Evolutionary conservation across 805 yeast species (phyloP).

Genomic region (Vanderwaltozyma polyspora): DNA sequence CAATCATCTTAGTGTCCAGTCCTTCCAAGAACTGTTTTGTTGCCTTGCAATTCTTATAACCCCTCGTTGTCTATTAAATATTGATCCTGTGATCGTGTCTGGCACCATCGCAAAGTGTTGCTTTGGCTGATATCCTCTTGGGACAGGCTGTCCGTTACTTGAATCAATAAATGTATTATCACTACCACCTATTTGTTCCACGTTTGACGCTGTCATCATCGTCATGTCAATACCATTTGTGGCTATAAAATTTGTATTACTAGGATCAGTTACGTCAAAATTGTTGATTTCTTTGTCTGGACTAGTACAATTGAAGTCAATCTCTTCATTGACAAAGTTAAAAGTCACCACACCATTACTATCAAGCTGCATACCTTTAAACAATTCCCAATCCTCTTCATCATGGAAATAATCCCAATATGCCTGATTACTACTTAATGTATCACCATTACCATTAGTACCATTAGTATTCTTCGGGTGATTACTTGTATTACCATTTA

Average conservation of each 20-base stretch:
- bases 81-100: constrained; percentile 10
- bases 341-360: constrained; percentile 18
- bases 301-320: not conserved
- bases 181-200: too few relatives aligned
- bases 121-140: too few relatives aligned
- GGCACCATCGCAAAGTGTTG: not conserved
- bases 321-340: constrained; percentile 1
- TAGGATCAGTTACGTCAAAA: not conserved
- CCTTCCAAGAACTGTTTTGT: constrained; percentile 10
- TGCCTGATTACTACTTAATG: constrained; percentile 4
- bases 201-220: too few relatives aligned
- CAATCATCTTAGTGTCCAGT: constrained; percentile 1
- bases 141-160: too few relatives aligned
- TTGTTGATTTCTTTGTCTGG: not conserved
- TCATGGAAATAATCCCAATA: constrained; percentile 26
- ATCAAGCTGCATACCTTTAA: constrained; percentile 15
- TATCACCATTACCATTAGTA: not conserved
- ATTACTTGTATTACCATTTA: not conserved
- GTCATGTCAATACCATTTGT: too few relatives aligned
- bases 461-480: not conserved
- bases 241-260: too few relatives aligned
- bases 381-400: constrained; percentile 23
- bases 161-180: too few relatives aligned
- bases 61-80: constrained; percentile 7
- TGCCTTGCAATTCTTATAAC: constrained; percentile 8